Evolutionary conservation across 73 alveolate genomes (phyloP).

Genomic region (Uronychia binucleata): DNA sequence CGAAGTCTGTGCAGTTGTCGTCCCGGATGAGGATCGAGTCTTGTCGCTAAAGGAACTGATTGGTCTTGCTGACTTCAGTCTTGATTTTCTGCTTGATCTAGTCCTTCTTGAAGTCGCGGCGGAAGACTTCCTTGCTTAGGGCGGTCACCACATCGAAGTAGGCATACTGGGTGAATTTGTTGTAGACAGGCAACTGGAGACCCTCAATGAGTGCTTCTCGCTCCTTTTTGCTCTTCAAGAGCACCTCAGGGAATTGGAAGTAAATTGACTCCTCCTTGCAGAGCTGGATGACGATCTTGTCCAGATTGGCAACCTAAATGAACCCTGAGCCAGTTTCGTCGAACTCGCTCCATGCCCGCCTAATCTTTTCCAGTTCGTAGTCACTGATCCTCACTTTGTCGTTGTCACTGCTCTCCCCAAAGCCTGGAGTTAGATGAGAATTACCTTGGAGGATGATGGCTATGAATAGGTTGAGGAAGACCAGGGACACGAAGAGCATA

Average conservation of each 20-base stretch:
- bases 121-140: not conserved
- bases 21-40: not conserved
- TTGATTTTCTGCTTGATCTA: not conserved
- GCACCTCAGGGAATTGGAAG: not conserved
- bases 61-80: not conserved
- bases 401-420: conserved; percentile 47
- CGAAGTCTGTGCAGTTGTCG: not conserved
- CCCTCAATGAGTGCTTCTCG: not conserved
- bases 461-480: conserved; percentile 67
- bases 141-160: not conserved
- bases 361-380: conserved; percentile 13
- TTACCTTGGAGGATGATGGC: conserved; percentile 71
- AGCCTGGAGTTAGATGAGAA: not conserved
- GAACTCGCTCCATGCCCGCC: conserved; percentile 19
- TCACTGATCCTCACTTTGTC: conserved; percentile 12
- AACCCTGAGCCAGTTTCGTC: conserved; percentile 48
- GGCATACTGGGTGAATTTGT: not conserved
- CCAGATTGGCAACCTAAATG: conserved; percentile 1
- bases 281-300: not conserved
- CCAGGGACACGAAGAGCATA: conserved; percentile 58
- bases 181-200: not conserved
- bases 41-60: not conserved
- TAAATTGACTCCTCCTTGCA: not conserved
- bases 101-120: not conserved
- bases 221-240: not conserved